Conservation (phyloP, 768 basidiomycete genomes). For the Dictyophora rubrovolvata region DNA sequence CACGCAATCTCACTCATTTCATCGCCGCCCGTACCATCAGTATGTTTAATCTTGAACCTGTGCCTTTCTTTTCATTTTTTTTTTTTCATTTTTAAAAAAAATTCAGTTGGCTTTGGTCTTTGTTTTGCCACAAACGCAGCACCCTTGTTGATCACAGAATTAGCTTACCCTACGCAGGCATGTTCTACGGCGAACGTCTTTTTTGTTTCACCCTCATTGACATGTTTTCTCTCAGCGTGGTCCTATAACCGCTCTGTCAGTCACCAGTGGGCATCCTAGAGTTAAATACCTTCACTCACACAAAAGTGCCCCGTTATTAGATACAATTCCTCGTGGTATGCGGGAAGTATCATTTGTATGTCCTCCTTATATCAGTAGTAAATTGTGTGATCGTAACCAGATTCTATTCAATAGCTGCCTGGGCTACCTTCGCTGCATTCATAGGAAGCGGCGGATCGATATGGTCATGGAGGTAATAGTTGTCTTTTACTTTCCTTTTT, state of each 20-base stretch:
- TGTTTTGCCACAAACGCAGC: slow-evolving; percentile 53
- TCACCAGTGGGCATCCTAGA: background rate
- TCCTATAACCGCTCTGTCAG: slow-evolving; percentile 41
- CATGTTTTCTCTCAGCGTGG: slow-evolving; percentile 29
- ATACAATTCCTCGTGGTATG: slow-evolving; percentile 69
- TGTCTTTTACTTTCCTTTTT: slow-evolving; percentile 22
- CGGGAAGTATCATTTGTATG: slow-evolving; percentile 53
- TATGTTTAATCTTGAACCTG: slow-evolving; percentile 10
- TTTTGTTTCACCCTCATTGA: background rate
- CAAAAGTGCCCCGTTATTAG: slow-evolving; percentile 2
- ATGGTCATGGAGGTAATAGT: slow-evolving; percentile 20
- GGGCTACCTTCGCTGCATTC: slow-evolving; percentile 37
- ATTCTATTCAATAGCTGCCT: slow-evolving; percentile 25
- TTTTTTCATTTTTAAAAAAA: background rate
- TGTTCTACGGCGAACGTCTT: slow-evolving; percentile 6
- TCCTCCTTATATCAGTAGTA: slow-evolving; percentile 21
- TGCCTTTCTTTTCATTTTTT: background rate
- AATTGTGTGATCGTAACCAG: background rate
- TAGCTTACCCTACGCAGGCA: slow-evolving; percentile 64
- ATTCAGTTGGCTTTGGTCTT: slow-evolving; percentile 52
- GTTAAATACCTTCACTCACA: background rate
- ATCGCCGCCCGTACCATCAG: slow-evolving; percentile 44
- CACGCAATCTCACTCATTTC: slow-evolving; percentile 39
- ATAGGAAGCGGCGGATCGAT: slow-evolving; percentile 19
- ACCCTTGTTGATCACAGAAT: slow-evolving; percentile 52